Percentiles rank a stretch among this genome's conserved stretches.
Evolutionary conservation across 805 yeast species (phyloP).

Genomic region (Cyberlindnera galapagoensis): DNA sequence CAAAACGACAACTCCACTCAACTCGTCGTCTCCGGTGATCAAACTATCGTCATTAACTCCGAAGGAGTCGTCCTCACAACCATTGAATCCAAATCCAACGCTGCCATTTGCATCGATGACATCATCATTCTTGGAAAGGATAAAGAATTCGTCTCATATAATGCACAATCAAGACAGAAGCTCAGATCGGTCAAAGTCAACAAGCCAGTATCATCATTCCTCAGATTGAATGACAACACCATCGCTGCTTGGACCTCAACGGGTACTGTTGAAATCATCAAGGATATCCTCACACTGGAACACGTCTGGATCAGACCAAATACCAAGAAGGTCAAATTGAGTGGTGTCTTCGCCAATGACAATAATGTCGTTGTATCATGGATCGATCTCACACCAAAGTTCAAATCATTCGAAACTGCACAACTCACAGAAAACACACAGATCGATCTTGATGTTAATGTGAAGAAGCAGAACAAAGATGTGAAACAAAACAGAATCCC

Average conservation of each 20-base stretch:
- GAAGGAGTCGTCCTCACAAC: conserved; percentile 1
- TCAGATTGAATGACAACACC: conserved; percentile 1
- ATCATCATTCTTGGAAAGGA: conserved; percentile 1
- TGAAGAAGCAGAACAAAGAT: conserved; percentile 14
- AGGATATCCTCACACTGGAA: conserved; percentile 1
- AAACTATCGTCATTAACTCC: conserved; percentile 1
- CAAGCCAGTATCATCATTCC: conserved; percentile 1
- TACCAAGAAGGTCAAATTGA: conserved; percentile 22
- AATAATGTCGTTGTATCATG: conserved; percentile 27
- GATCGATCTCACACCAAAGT: conserved; percentile 34
- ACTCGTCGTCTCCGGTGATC: conserved; percentile 1
- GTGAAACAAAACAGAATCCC: conserved; percentile 8
- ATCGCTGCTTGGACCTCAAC: conserved; percentile 24
- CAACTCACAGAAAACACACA: conserved; percentile 17
- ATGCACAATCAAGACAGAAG: neutral
- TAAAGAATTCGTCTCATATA: neutral
- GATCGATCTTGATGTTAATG: conserved; percentile 20
- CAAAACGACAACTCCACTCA: neutral
- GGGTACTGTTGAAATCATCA: conserved; percentile 25
- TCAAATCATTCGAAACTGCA: conserved; percentile 25
- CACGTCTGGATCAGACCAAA: conserved; percentile 11
- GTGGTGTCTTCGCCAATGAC: conserved; percentile 18
- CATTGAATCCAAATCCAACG: neutral
- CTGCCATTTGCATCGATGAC: conserved; percentile 5
- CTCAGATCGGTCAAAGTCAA: neutral